A percentile compares a stretch with the other conserved stretches of the same genome.
Conservation (phyloP, 129 eudicot genomes). For the Logfia minima region DNA sequence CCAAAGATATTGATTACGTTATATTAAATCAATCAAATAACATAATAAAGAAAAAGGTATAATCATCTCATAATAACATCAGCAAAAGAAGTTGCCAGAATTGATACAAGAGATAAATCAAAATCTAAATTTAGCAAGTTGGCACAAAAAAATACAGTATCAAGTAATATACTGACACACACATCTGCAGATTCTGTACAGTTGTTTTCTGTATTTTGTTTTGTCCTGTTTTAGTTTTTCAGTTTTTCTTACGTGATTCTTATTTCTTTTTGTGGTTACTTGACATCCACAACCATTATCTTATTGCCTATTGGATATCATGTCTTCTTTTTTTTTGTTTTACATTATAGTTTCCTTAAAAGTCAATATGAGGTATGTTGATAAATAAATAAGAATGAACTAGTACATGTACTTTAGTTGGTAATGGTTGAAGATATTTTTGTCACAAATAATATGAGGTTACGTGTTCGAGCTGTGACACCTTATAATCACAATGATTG, state of each 20-base stretch:
- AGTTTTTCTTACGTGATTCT: neutral
- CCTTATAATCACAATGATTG: too few relatives aligned
- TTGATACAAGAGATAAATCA: constrained; percentile 2
- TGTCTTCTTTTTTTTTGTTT: too few relatives aligned
- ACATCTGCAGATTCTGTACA: constrained; percentile 30
- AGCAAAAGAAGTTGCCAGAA: neutral
- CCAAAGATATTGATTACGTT: too few relatives aligned
- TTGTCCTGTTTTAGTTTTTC: neutral
- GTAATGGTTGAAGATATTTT: too few relatives aligned
- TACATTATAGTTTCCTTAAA: too few relatives aligned
- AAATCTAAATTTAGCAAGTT: constrained; percentile 15
- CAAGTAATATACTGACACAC: constrained; percentile 15
- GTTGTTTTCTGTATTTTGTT: constrained; percentile 11
- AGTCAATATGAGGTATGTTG: too few relatives aligned
- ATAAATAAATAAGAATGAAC: too few relatives aligned
- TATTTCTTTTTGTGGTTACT: constrained; percentile 14
- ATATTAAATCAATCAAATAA: too few relatives aligned
- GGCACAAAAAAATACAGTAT: constrained; percentile 24
- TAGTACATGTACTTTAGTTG: too few relatives aligned
- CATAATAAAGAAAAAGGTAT: too few relatives aligned
- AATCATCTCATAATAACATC: neutral
- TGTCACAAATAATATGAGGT: too few relatives aligned
- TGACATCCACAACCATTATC: constrained; percentile 24
- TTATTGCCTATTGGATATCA: neutral
- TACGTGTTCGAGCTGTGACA: too few relatives aligned